Base-by-base conservation (phyloP, 306 rosid genomes). In the Quercus mongolica region DNA sequence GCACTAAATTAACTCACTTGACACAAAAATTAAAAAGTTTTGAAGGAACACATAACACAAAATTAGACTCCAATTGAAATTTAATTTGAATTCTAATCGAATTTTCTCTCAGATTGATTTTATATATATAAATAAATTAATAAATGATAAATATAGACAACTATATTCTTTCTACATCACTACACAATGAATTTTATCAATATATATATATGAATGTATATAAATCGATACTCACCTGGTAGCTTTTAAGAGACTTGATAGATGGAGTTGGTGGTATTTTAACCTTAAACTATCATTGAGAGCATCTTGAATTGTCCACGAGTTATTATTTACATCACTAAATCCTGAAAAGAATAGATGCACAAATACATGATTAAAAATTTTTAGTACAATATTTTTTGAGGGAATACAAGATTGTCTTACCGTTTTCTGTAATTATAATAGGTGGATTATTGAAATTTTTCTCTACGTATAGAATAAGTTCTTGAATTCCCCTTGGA, bases 351-450 rank as follows among this genome's bases (percentile, higher is more conserved):
- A 10, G 14, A 5, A 2, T 21, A 38, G 62, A 4, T 14, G 23
- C 20, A 20, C 5, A 2, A 49, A 61, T 14, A 67, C 31, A 20
- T 49, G 5, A 55, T 10, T 21, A 3, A 26, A 19, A 44, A 2
- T 2, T 68, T 19, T 9, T 7, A 68, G 25, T 9, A 2, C 12
- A 35, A 1, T 8, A 26, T n/a, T 18, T 2, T 55, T 6, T 31
- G 5, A n/a, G 21, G 54, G n/a, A 18, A 21, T 8, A 68, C 35
- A 19, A n/a, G 3, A 64, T 20, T 15, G 26, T 18, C 15, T 55
- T 85, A 89, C 97, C 97, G 64, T 89, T 91, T 74, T 91, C 97
- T 15, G 91, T 91, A 21, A 91, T 74, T 82, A 79, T 81, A 51
- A 91, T 67, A 2, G 75, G 46, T 25, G 94, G 92, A 56, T 86